A percentile compares a stretch with the other conserved stretches of the same genome.
phyloP scores from a whole-genome alignment of 225 moss, liverwort and hornwort genomes.

The Takakia lepidozioides region DNA sequence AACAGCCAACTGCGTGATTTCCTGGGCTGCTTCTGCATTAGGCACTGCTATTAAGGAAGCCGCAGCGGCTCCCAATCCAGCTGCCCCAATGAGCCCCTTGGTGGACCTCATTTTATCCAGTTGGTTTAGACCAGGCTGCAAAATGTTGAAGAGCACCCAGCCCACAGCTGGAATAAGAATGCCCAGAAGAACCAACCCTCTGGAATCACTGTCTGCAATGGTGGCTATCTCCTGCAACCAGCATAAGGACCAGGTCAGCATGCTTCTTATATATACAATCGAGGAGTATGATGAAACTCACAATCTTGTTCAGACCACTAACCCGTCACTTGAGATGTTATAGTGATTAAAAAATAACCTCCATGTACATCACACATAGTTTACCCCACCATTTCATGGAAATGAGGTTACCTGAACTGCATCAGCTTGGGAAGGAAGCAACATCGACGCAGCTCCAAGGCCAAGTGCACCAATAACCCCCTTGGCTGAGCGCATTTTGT shows the following conservation, averaged over 20 bases:
- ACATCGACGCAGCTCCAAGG: constrained; percentile 30
- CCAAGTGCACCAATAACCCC: constrained; percentile 42
- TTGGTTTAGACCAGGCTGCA: constrained; percentile 84
- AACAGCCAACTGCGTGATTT: constrained; percentile 49
- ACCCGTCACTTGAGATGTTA: too few species aligned
- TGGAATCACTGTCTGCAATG: constrained; percentile 55
- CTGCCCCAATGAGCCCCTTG: constrained; percentile 52
- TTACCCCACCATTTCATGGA: too few species aligned
- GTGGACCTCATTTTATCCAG: constrained; percentile 49
- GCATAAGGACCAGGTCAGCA: too few species aligned
- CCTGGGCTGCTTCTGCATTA: constrained; percentile 79
- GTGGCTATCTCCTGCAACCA: constrained; percentile 46
- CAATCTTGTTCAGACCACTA: too few species aligned
- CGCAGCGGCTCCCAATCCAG: constrained; percentile 58
- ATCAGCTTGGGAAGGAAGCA: constrained; percentile 45
- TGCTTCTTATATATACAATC: too few species aligned
- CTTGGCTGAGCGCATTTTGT: constrained; percentile 26
- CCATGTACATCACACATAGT: too few species aligned
- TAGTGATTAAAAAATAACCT: too few species aligned
- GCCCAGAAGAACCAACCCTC: constrained; percentile 48
- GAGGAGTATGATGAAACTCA: too few species aligned
- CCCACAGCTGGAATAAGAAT: constrained; percentile 66
- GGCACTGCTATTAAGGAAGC: constrained; percentile 46
- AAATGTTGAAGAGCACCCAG: constrained; percentile 88
- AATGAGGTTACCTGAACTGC: constrained; percentile 36